Base-by-base conservation (phyloP, 177 flowering plant species). In the Telopea speciosissima region DNA sequence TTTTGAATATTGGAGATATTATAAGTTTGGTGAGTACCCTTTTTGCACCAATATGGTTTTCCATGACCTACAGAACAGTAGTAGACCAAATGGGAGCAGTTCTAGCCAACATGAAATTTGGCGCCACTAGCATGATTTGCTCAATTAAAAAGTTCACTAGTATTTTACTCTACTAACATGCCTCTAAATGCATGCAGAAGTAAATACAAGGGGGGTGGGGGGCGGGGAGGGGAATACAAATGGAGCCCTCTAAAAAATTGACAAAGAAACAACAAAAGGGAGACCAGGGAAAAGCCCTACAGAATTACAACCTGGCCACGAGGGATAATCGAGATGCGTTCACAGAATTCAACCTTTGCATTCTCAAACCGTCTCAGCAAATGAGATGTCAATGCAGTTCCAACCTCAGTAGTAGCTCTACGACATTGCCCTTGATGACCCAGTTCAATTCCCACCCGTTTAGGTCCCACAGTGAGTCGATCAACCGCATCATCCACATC, bases 371-470 rank as follows among this genome's bases (percentile, higher is more conserved):
- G 80, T 79, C 87, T 81, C 6, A 91, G 84, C 68, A 89, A 80
- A 82, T 88, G 93, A 68, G 97, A 87, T 70, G 87, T 88, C 75
- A 91, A 68, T 25, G 93, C 97, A 63, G 85, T 84, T 65, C 97
- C 97, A 67, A 89, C 83, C 79, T 89, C 90, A 36, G 89, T 84
- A 45, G 91, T 84, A 68, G 97, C 97, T 80, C 97, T 81, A 60
- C 94, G 92, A 65, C 90, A 89, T 74, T 88, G 97, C 54, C 92
- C 97, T 70, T 88, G 91, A 84, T 89, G 90, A 66, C 91, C 87
- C 76, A 91, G 78, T 44, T 87, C 85, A 64, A 86, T 75, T 52
- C 91, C 97, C 66, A 85, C 80, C 54, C 88, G 89, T 78, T 81
- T 86, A 23, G 97, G 97, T 63, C 97, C 97, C 23, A 91, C 87